These are phyloP conservation scores for Phytophthora boehmeriae DNA, from an alignment of 352 stramenopile genomes.

Conservation along the genomic window DNA sequence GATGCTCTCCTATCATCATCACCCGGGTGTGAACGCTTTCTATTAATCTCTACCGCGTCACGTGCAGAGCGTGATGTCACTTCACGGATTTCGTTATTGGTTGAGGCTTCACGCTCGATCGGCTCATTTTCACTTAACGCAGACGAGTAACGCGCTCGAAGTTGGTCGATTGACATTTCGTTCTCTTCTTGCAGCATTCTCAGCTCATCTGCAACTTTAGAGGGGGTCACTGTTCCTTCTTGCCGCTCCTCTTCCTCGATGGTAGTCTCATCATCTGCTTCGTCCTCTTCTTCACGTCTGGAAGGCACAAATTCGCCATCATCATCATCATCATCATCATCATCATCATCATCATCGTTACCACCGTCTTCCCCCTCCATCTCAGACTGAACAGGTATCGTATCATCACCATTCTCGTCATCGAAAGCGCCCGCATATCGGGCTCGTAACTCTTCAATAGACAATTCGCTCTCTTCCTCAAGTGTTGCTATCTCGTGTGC, in stretches of 20 bases:
- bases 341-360: constrained; percentile 15
- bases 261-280: constrained; percentile 91
- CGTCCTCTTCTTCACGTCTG: constrained; percentile 36
- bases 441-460: constrained; percentile 84
- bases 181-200: constrained; percentile 87
- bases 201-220: constrained; percentile 85
- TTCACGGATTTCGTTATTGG: neutral
- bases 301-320: constrained; percentile 30
- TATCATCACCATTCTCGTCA: constrained; percentile 8
- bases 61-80: constrained; percentile 2
- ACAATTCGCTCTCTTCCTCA: constrained; percentile 91
- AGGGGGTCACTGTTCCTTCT: constrained; percentile 36
- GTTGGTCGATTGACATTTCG: constrained; percentile 92
- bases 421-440: constrained; percentile 44
- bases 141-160: constrained; percentile 53
- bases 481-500: constrained; percentile 87
- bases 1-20: constrained; percentile 6
- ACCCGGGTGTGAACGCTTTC: constrained; percentile 5
- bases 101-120: constrained; percentile 1
- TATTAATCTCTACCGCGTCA: constrained; percentile 9
- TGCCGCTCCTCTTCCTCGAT: constrained; percentile 86
- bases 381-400: neutral
- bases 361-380: too few species aligned
- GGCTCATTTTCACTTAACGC: constrained; percentile 21
- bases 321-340: constrained; percentile 17